phyloP scores from a whole-genome alignment of 2,329 filamentous ascomycete species.

The Fusarium aywerte region DNA sequence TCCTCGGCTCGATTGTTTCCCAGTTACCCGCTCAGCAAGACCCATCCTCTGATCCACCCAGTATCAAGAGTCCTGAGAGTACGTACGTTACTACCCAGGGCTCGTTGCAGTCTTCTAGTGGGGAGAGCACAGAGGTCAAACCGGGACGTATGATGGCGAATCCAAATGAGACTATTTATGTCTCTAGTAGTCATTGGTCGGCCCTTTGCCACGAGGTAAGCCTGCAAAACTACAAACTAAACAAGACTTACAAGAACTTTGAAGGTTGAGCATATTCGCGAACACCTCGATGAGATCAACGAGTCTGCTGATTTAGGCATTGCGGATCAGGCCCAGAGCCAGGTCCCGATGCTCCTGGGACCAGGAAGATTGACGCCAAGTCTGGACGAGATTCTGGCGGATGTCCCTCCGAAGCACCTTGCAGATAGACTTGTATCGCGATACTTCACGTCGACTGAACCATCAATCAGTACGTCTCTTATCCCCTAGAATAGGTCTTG shows the following conservation, averaged over 20 bases:
- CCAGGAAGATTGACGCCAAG: not conserved
- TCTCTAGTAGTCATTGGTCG: conserved; percentile 37
- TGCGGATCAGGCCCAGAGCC: conserved; percentile 1
- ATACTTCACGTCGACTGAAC: conserved; percentile 31
- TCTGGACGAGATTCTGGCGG: conserved; percentile 25
- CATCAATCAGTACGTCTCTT: conserved; percentile 15
- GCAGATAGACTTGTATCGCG: conserved; percentile 32
- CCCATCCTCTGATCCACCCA: not conserved
- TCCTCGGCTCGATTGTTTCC: conserved; percentile 31
- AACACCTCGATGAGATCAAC: conserved; percentile 17
- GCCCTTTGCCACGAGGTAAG: conserved; percentile 33
- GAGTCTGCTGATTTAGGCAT: not conserved
- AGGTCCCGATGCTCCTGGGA: conserved; percentile 27
- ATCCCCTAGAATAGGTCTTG: rapidly evolving
- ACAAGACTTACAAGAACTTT: rapidly evolving
- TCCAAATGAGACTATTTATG: conserved; percentile 35
- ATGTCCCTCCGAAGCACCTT: conserved; percentile 25
- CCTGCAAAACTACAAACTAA: rapidly evolving
- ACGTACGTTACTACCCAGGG: not conserved
- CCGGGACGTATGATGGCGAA: conserved; percentile 27
- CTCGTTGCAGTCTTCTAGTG: not conserved
- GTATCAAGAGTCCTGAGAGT: conserved; percentile 1
- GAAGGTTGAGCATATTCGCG: conserved; percentile 29
- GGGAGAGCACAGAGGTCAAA: conserved; percentile 8
- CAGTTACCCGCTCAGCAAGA: conserved; percentile 14